These are phyloP conservation scores for Thecamonas trahens DNA, from an alignment of 78 protist species.

Conservation along the genomic window DNA sequence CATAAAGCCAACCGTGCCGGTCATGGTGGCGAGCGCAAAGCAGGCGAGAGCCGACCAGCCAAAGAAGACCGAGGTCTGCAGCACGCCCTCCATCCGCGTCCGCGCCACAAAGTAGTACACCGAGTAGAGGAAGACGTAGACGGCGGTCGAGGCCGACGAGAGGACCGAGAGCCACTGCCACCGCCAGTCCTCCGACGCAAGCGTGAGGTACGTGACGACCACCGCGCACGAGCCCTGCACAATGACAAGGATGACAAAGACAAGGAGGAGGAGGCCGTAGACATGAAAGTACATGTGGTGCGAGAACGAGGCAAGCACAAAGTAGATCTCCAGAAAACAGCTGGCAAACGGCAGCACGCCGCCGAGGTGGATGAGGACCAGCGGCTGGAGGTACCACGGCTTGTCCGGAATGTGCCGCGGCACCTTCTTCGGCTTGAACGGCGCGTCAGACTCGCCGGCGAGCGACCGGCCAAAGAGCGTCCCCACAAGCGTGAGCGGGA, in stretches of 20 bases:
- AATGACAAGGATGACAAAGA: conserved; percentile 49
- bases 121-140: conserved; percentile 73
- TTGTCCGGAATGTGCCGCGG: conserved; percentile 76
- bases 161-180: conserved; percentile 60
- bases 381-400: conserved; percentile 17
- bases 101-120: conserved; percentile 69
- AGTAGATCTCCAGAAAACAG: conserved; percentile 90
- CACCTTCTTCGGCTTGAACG: conserved; percentile 44
- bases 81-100: conserved; percentile 72
- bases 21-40: conserved; percentile 25
- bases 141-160: conserved; percentile 56
- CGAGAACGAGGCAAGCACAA: conserved; percentile 87
- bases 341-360: conserved; percentile 87
- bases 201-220: conserved; percentile 71
- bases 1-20: conserved; percentile 17
- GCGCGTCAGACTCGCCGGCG: conserved; percentile 6
- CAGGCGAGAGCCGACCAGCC: conserved; percentile 38
- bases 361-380: conserved; percentile 27
- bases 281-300: conserved; percentile 90
- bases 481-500: conserved; percentile 81
- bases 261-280: conserved; percentile 79
- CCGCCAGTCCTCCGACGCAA: conserved; percentile 82
- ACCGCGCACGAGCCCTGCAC: conserved; percentile 71
- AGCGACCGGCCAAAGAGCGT: conserved; percentile 64
- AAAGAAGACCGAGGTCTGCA: conserved; percentile 60